Percentiles rank a stretch among this genome's conserved stretches.
These are phyloP conservation scores for Ogataea haglerorum DNA, from an alignment of 805 yeast species.

Conservation along the genomic window DNA sequence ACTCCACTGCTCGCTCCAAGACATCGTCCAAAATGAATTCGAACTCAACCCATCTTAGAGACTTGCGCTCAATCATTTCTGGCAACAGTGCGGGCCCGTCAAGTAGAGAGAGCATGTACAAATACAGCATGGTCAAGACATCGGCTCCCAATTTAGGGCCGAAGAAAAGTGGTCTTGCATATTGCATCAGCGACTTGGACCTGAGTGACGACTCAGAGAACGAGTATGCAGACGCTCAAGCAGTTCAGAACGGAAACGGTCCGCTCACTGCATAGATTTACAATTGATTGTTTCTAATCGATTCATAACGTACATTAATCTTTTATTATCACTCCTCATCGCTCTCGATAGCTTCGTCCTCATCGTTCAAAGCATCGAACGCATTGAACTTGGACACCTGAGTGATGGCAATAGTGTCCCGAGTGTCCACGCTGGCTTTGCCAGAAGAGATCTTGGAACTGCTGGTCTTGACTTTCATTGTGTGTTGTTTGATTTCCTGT, in stretches of 20 bases:
- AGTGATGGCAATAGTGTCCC: slow-evolving; percentile 67
- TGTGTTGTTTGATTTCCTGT: slow-evolving; percentile 42
- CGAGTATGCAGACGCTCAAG: slow-evolving; percentile 5
- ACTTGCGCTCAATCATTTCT: slow-evolving; percentile 34
- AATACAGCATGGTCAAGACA: slow-evolving; percentile 7
- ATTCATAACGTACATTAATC: slow-evolving; percentile 14
- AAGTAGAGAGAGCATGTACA: slow-evolving; percentile 8
- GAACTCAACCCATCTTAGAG: slow-evolving; percentile 35
- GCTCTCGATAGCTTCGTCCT: slow-evolving; percentile 36
- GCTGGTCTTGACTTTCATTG: slow-evolving; percentile 62
- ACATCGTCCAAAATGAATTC: slow-evolving; percentile 14
- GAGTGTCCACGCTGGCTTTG: slow-evolving; percentile 61
- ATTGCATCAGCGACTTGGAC: slow-evolving; percentile 20
- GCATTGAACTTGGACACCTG: slow-evolving; percentile 71
- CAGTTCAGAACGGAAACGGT: slow-evolving; percentile 4
- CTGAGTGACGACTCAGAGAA: slow-evolving; percentile 20
- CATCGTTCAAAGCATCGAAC: slow-evolving; percentile 69
- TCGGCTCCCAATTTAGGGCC: slow-evolving; percentile 9
- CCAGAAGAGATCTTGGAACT: slow-evolving; percentile 72
- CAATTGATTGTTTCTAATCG: neutral
- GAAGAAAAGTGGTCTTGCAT: slow-evolving; percentile 21
- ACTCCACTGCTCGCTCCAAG: slow-evolving; percentile 16
- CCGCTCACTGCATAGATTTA: slow-evolving; percentile 3
- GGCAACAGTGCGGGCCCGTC: slow-evolving; percentile 7
- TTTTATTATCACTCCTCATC: slow-evolving; percentile 22